Evolutionary conservation across 2,329 filamentous ascomycete species (phyloP).

Genomic region (Trichoderma breve): DNA sequence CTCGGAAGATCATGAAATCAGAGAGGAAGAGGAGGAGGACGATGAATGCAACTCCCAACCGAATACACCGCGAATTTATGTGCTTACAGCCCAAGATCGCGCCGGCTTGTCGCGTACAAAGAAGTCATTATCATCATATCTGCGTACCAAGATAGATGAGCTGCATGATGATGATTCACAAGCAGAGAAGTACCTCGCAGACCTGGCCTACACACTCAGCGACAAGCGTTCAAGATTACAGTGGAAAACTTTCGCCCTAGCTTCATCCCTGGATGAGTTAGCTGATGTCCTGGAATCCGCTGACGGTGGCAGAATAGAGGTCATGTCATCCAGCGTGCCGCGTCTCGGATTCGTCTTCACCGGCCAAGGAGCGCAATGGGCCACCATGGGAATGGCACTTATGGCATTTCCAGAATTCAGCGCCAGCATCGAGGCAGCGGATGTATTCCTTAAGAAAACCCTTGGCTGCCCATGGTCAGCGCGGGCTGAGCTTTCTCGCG

Average conservation of each 20-base stretch:
- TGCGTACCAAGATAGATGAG: background rate
- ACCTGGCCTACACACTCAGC: background rate
- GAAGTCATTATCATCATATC: background rate
- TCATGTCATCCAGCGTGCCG: background rate
- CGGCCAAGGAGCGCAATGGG: background rate
- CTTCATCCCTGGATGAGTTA: background rate
- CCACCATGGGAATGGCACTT: background rate
- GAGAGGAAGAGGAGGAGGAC: background rate
- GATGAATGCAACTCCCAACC: background rate
- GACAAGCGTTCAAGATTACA: background rate
- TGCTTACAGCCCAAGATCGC: background rate
- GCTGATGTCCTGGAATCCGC: background rate
- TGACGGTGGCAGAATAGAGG: background rate
- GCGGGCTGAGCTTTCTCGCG: background rate
- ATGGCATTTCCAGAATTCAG: background rate
- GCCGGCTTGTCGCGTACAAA: background rate
- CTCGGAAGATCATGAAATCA: background rate
- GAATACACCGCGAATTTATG: background rate
- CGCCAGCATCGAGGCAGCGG: background rate
- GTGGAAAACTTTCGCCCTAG: background rate
- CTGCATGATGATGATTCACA: background rate
- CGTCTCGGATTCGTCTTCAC: background rate
- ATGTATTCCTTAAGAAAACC: background rate
- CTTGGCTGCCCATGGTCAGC: background rate
- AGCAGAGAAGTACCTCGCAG: background rate